Percentiles rank a stretch among this genome's conserved stretches.
phyloP scores from a whole-genome alignment of 441 rosid genomes.

The Populus hybrid region DNA sequence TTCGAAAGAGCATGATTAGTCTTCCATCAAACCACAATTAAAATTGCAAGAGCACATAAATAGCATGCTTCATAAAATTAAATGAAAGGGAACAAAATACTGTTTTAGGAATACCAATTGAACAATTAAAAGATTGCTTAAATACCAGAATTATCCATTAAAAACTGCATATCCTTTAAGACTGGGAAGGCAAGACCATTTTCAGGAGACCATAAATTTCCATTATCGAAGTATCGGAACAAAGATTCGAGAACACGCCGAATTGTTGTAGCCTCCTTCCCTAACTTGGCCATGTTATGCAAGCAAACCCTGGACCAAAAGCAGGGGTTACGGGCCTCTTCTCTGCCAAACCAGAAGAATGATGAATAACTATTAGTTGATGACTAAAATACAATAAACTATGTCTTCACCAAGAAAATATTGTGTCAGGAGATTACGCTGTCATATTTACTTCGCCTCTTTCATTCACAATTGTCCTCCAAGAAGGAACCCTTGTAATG shows the following conservation, averaged over 20 bases:
- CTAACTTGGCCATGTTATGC: slow-evolving; percentile 87
- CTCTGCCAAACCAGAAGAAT: slow-evolving; percentile 45
- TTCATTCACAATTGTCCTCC: slow-evolving; percentile 72
- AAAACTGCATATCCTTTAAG: slow-evolving; percentile 74
- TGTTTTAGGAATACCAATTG: background rate
- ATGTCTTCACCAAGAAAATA: slow-evolving; percentile 15
- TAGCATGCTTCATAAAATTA: slow-evolving; percentile 8
- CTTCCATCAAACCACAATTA: slow-evolving; percentile 4
- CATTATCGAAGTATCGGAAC: slow-evolving; percentile 75
- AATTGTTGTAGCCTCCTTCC: slow-evolving; percentile 84
- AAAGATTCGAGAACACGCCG: slow-evolving; percentile 83
- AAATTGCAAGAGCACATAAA: slow-evolving; percentile 7
- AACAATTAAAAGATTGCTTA: slow-evolving; percentile 10
- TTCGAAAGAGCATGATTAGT: slow-evolving; percentile 16
- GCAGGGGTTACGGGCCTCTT: slow-evolving; percentile 67
- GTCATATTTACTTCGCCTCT: slow-evolving; percentile 72
- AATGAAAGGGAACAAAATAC: background rate
- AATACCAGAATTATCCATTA: slow-evolving; percentile 79
- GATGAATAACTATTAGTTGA: slow-evolving; percentile 14
- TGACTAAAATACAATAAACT: slow-evolving; percentile 6
- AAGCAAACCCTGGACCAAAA: slow-evolving; percentile 94
- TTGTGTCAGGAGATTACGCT: slow-evolving; percentile 51
- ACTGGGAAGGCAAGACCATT: slow-evolving; percentile 73
- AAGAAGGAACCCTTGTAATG: slow-evolving; percentile 55
- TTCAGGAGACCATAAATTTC: slow-evolving; percentile 68